Conservation (phyloP, 495 filamentous ascomycete genomes). For the Penicillium cosmopolitanum region DNA sequence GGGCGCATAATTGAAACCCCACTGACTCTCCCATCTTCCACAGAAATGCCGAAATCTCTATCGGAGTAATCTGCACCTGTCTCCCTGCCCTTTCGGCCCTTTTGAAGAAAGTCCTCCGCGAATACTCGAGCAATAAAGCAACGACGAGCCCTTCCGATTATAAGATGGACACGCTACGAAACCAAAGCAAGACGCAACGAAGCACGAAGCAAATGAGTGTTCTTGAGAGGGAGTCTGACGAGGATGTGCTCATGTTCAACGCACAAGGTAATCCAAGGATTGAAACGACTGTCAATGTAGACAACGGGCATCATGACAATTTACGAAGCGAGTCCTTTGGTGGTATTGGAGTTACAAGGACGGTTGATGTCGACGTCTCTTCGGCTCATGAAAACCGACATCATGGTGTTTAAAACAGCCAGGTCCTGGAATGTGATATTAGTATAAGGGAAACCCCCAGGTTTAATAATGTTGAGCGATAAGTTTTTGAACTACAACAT, state of each 20-base stretch:
- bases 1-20: not conserved
- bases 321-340: not conserved
- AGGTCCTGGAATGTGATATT: too few species aligned
- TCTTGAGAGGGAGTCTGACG: conserved; percentile 20
- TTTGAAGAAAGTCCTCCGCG: conserved; percentile 20
- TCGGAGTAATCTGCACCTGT: conserved; percentile 46
- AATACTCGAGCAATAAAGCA: conserved; percentile 27
- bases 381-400: conserved; percentile 3
- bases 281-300: conserved; percentile 26
- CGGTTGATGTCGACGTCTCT: conserved; percentile 27
- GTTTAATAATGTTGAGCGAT: not conserved
- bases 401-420: too few species aligned
- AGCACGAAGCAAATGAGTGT: conserved; percentile 24
- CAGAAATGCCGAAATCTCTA: conserved; percentile 43
- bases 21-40: conserved; percentile 3
- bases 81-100: conserved; percentile 41
- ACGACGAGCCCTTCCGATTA: conserved; percentile 19
- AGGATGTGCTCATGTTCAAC: conserved; percentile 32
- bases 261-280: conserved; percentile 29
- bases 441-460: not conserved
- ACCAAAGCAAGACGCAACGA: conserved; percentile 12
- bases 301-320: conserved; percentile 7
- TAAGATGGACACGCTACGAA: conserved; percentile 24
- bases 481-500: too few species aligned
- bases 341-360: conserved; percentile 29